Conservation (phyloP, 148 eudicot genomes). For the Rhododendron kiyosumense region DNA sequence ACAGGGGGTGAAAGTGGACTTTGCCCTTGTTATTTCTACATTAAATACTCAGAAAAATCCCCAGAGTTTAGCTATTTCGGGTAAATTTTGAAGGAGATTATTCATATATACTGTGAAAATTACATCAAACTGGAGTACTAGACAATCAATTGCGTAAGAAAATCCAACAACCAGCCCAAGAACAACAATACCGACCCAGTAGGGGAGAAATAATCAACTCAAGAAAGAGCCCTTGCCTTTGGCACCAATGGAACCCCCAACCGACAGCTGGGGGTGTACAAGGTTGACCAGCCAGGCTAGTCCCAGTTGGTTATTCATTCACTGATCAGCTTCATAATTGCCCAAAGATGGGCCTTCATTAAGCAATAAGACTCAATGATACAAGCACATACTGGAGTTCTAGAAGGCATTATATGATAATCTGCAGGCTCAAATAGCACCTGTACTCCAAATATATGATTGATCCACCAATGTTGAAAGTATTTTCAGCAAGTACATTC, state of each 20-base stretch:
- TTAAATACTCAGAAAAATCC: neutral
- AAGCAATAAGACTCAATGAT: neutral
- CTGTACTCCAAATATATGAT: neutral
- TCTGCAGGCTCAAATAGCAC: neutral
- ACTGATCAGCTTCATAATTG: neutral
- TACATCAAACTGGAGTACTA: neutral
- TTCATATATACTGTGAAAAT: neutral
- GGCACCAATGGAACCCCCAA: neutral
- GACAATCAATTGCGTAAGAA: neutral
- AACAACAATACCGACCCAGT: neutral
- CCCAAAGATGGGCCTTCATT: neutral
- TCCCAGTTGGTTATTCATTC: neutral
- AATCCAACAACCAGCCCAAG: neutral
- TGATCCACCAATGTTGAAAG: neutral
- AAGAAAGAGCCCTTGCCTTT: neutral
- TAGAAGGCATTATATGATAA: neutral
- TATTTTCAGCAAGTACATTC: neutral
- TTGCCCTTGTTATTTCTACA: neutral
- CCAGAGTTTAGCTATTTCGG: neutral
- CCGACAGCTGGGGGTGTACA: neutral
- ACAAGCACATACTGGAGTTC: neutral
- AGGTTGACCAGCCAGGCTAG: neutral
- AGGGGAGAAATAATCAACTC: neutral
- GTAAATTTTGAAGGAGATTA: neutral
- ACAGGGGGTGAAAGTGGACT: neutral